Evolutionary conservation across 148 eudicot genomes (phyloP).

Genomic region (Chenopodium formosanum): DNA sequence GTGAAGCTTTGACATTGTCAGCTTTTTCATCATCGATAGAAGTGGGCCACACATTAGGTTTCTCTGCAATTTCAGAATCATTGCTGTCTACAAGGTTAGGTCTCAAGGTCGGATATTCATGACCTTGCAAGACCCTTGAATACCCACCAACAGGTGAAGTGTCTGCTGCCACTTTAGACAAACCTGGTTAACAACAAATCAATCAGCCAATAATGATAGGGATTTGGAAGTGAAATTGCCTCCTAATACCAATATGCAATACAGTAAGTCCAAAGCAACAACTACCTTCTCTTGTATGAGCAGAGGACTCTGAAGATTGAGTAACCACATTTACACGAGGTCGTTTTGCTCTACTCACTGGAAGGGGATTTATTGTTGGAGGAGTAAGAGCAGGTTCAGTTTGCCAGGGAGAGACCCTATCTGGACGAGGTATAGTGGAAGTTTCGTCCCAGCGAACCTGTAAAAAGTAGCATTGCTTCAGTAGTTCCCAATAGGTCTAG

Average conservation of each 20-base stretch:
- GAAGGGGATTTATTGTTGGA: slow-evolving; percentile 76
- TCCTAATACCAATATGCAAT: not conserved
- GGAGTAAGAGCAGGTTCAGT: slow-evolving; percentile 82
- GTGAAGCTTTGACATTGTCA: slow-evolving; percentile 47
- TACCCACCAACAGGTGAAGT: slow-evolving; percentile 59
- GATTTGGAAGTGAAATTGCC: not conserved
- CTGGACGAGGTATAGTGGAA: slow-evolving; percentile 83
- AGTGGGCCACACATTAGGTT: slow-evolving; percentile 47
- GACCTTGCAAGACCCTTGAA: slow-evolving; percentile 88
- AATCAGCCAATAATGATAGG: not conserved
- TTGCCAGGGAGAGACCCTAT: slow-evolving; percentile 94
- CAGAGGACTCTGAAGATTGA: slow-evolving; percentile 73
- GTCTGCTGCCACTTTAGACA: slow-evolving; percentile 56
- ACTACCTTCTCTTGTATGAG: slow-evolving; percentile 85
- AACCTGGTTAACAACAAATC: slow-evolving; percentile 38
- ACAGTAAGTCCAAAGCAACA: not conserved
- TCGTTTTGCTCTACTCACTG: slow-evolving; percentile 76
- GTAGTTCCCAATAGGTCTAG: not conserved
- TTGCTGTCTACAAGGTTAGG: slow-evolving; percentile 65
- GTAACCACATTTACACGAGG: slow-evolving; percentile 65
- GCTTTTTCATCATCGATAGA: slow-evolving; percentile 58
- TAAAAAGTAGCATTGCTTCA: slow-evolving; percentile 2
- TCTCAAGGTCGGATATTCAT: slow-evolving; percentile 70
- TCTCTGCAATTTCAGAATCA: slow-evolving; percentile 67
- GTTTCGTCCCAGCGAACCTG: slow-evolving; percentile 99